Percentiles rank a stretch among this genome's conserved stretches.
Conservation (phyloP, 2,329 filamentous ascomycete genomes). For the Fusarium annulatum region DNA sequence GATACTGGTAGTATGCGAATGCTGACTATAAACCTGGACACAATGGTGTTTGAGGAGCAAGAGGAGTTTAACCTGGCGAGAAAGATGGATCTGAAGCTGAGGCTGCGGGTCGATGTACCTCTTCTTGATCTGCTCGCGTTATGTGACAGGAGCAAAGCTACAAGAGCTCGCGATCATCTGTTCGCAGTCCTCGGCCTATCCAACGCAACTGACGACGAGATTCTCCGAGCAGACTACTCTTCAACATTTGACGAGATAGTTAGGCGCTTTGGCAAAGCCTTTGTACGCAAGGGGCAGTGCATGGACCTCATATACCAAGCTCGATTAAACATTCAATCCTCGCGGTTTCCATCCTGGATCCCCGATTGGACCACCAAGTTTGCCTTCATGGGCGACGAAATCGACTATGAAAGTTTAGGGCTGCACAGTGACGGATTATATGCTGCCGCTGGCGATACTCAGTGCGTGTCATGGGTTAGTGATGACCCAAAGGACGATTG, state of each 20-base stretch:
- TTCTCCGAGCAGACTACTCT: neutral
- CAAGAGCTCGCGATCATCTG: neutral
- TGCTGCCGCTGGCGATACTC: neutral
- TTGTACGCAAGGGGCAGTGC: neutral
- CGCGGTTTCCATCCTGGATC: neutral
- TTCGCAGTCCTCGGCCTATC: neutral
- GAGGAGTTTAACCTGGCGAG: neutral
- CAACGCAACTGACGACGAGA: fast-evolving
- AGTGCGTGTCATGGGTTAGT: neutral
- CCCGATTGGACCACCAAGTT: neutral
- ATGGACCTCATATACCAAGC: neutral
- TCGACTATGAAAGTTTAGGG: fast-evolving
- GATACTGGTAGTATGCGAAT: neutral
- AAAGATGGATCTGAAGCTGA: too few species aligned
- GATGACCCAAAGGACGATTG: neutral
- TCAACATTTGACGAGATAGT: neutral
- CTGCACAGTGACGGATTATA: neutral
- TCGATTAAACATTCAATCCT: neutral
- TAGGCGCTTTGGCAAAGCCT: fast-evolving
- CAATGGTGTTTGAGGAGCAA: neutral
- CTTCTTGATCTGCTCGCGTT: neutral
- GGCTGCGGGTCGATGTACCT: neutral
- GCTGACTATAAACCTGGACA: neutral
- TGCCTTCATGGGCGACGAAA: fast-evolving
- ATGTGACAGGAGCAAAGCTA: neutral